Conservation (phyloP, 129 eudicot species). For the Helichrysum umbraculigerum region DNA sequence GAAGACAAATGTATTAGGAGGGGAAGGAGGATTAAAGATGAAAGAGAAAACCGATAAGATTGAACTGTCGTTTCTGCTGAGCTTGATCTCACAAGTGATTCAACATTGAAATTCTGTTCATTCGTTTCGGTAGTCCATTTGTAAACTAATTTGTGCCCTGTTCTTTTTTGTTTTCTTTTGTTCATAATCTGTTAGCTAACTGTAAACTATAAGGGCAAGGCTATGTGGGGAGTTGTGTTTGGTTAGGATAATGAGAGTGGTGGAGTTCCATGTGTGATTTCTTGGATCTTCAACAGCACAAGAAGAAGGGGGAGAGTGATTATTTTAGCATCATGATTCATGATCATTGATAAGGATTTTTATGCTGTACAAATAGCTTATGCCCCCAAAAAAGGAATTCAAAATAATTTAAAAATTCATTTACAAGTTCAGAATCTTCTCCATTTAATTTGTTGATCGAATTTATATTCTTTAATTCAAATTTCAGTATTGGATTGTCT, state of each 20-base stretch:
- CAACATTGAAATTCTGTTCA: slow-evolving; percentile 33
- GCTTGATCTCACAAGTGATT: slow-evolving; percentile 52
- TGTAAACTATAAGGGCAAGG: slow-evolving; percentile 15
- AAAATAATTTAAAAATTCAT: not conserved
- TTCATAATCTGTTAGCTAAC: not conserved
- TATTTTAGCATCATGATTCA: slow-evolving; percentile 10
- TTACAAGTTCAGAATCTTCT: not conserved
- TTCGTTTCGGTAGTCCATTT: slow-evolving; percentile 15
- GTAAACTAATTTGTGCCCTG: slow-evolving; percentile 7
- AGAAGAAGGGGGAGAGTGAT: slow-evolving; percentile 5
- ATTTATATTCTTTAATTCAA: not conserved
- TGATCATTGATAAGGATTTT: slow-evolving; percentile 6
- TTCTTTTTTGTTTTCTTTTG: not conserved
- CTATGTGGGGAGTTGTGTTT: slow-evolving; percentile 20
- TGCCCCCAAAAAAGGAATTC: slow-evolving; percentile 27
- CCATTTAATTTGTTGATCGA: not conserved
- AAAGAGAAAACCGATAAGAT: slow-evolving; percentile 16
- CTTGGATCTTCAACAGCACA: slow-evolving; percentile 26
- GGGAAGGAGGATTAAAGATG: slow-evolving; percentile 22
- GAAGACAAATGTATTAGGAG: slow-evolving; percentile 26
- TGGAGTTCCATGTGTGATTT: slow-evolving; percentile 25
- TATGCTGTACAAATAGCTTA: slow-evolving; percentile 21
- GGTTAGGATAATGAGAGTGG: slow-evolving; percentile 23
- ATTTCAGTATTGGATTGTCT: not conserved
- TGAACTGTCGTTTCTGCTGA: slow-evolving; percentile 51